Percentiles rank a stretch among this genome's conserved stretches.
Evolutionary conservation across 2,329 filamentous ascomycete genomes (phyloP).

Genomic region (Aspergillus glaucus): DNA sequence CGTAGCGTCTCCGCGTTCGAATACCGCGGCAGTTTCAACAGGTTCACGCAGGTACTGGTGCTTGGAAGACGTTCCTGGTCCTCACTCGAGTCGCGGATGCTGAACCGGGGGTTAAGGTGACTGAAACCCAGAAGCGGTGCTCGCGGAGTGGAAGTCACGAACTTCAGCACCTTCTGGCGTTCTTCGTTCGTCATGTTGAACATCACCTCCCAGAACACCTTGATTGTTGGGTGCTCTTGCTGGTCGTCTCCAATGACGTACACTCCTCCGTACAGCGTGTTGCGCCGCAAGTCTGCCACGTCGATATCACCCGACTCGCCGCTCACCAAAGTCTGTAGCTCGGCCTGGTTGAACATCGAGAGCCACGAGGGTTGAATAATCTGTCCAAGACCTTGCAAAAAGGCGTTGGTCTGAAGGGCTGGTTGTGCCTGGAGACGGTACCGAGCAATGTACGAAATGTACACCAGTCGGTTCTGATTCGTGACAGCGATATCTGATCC

Average conservation of each 20-base stretch:
- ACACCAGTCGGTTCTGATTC: slow-evolving; percentile 87
- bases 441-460: slow-evolving; percentile 84
- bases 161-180: slow-evolving; percentile 81
- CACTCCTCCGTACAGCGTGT: slow-evolving; percentile 81
- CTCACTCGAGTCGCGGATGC: slow-evolving; percentile 73
- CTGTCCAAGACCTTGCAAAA: slow-evolving; percentile 74
- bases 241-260: slow-evolving; percentile 87
- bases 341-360: slow-evolving; percentile 96
- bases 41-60: slow-evolving; percentile 91
- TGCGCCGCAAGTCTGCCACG: slow-evolving; percentile 72
- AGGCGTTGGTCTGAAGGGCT: slow-evolving; percentile 73
- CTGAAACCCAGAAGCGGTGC: slow-evolving; percentile 85
- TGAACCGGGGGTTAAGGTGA: slow-evolving; percentile 78
- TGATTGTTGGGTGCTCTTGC: slow-evolving; percentile 75
- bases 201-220: slow-evolving; percentile 90
- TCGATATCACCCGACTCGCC: slow-evolving; percentile 83
- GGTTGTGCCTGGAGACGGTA: slow-evolving; percentile 81
- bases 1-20: slow-evolving; percentile 57
- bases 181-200: slow-evolving; percentile 67
- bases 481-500: slow-evolving; percentile 75
- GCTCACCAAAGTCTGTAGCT: slow-evolving; percentile 87
- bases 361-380: slow-evolving; percentile 93
- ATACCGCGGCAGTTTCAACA: slow-evolving; percentile 88
- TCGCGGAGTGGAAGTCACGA: slow-evolving; percentile 87
- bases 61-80: slow-evolving; percentile 78